Evolutionary conservation across 2,329 filamentous ascomycete species (phyloP).

Genomic region (Claviceps sp.): DNA sequence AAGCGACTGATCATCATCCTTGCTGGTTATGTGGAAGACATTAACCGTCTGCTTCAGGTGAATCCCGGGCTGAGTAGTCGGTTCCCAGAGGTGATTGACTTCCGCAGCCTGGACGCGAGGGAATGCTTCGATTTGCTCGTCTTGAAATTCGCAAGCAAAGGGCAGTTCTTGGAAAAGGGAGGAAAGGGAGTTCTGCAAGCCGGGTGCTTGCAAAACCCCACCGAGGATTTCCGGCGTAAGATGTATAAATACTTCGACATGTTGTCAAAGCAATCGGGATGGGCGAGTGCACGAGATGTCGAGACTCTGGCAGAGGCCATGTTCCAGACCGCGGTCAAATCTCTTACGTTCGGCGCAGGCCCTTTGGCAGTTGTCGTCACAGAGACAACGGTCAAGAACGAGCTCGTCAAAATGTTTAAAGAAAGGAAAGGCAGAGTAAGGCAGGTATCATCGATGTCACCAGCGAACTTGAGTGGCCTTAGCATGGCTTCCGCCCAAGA

Average conservation of each 20-base stretch:
- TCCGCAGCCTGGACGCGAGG: slow-evolving; percentile 28
- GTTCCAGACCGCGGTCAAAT: slow-evolving; percentile 18
- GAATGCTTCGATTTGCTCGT: slow-evolving; percentile 26
- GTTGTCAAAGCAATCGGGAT: slow-evolving; percentile 27
- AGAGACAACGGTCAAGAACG: neutral
- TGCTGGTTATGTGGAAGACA: slow-evolving; percentile 54
- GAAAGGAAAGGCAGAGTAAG: neutral
- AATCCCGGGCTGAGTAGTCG: slow-evolving; percentile 52
- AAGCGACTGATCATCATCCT: slow-evolving; percentile 53
- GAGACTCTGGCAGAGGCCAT: slow-evolving; percentile 37
- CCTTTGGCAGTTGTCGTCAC: neutral
- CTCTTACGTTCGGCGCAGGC: slow-evolving; percentile 6
- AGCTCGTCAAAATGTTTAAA: neutral
- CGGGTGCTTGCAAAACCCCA: slow-evolving; percentile 12
- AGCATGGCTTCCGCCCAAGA: neutral
- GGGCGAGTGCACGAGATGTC: slow-evolving; percentile 53
- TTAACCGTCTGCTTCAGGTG: slow-evolving; percentile 45
- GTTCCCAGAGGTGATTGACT: slow-evolving; percentile 49
- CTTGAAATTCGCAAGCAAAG: slow-evolving; percentile 24
- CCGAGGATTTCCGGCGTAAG: slow-evolving; percentile 1
- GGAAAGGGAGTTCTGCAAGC: slow-evolving; percentile 12
- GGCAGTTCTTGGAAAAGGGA: slow-evolving; percentile 8
- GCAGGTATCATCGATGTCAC: neutral
- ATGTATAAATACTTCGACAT: slow-evolving; percentile 19
- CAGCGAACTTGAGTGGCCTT: neutral